Evolutionary conservation across 2,329 filamentous ascomycete species (phyloP).

Genomic region (Neobulgaria alba): DNA sequence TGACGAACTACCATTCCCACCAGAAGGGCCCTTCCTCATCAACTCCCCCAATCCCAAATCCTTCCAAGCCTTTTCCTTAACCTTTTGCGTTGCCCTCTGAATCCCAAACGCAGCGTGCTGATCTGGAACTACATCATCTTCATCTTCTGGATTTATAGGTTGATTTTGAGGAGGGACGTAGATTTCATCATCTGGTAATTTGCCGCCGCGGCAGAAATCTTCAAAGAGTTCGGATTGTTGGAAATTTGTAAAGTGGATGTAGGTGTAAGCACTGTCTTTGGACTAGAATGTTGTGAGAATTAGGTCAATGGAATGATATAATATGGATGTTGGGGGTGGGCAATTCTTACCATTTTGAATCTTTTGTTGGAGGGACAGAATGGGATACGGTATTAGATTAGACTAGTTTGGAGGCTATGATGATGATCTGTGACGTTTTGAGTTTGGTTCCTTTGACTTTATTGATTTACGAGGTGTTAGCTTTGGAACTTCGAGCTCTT

Average conservation of each 20-base stretch:
- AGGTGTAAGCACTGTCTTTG: slow-evolving; percentile 68
- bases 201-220: slow-evolving; percentile 64
- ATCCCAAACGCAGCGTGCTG: slow-evolving; percentile 86
- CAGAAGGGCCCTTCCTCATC: slow-evolving; percentile 49
- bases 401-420: too few relatives aligned
- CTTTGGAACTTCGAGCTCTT: too few relatives aligned
- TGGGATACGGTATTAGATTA: too few relatives aligned
- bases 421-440: too few relatives aligned
- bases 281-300: too few relatives aligned
- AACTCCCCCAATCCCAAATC: slow-evolving; percentile 66
- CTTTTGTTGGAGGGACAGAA: too few relatives aligned
- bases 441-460: too few relatives aligned
- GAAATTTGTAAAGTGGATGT: slow-evolving; percentile 65
- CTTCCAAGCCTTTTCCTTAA: slow-evolving; percentile 66
- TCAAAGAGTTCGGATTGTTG: slow-evolving; percentile 74
- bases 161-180: slow-evolving; percentile 73
- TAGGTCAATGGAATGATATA: too few relatives aligned
- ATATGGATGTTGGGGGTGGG: too few relatives aligned
- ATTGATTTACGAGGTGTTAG: too few relatives aligned
- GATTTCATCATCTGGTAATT: slow-evolving; percentile 68
- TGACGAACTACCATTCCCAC: too few relatives aligned
- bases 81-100: slow-evolving; percentile 66
- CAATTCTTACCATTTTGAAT: too few relatives aligned
- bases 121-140: slow-evolving; percentile 81
- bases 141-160: slow-evolving; percentile 78